Base-by-base conservation (phyloP, 2,329 filamentous ascomycete genomes). In the Fusarium sp. region DNA sequence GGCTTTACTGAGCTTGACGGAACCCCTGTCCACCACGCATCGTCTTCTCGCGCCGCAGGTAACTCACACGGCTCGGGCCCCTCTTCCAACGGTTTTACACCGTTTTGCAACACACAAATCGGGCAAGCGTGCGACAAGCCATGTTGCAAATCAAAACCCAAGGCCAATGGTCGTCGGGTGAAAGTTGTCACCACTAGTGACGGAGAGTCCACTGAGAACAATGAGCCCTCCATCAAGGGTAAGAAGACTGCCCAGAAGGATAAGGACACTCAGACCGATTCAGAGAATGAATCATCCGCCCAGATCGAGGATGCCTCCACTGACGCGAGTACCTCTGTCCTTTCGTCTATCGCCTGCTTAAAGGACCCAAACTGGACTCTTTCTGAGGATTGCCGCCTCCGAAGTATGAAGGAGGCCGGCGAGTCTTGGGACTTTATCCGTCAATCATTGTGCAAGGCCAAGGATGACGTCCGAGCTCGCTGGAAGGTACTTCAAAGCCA, bases 311-410 rank as follows among this genome's bases (percentile, higher is more conserved):
- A 60, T 7, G 48, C 18, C 20, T 65, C 61, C 2, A 67, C 69
- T 23, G 60, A 60, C 6, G 42, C 44, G 30, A 23, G 61, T 11
- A 58, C 45, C 9, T 49, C 54, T 15, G 58, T 35, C 23, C 56
- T 50, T 20, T 69, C 66, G 7, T 63, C 53, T 23, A 32, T 53
- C 11, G 42, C 33, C 20, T 55, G 49, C 14, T 18, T 33, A 13
- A 58, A 50, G 6, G 50, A 60, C 17, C 55, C 67, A n/a, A 63
- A 33, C 7, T 82, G 81, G 81, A 75, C 78, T 13, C 53, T 78
- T 12, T 82, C 81, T 1, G 78, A 83, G 30, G 81, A 83, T 52
- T 64, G 69, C 14, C 67, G 80, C 7, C 76, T 83, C 8, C 61
- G 75, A 5, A 75, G 76, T 37, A 80, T 83, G 79, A 83, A 81